These are phyloP conservation scores for Verticillium alfalfae DNA, from an alignment of 2,329 filamentous ascomycete species.

Conservation along the genomic window DNA sequence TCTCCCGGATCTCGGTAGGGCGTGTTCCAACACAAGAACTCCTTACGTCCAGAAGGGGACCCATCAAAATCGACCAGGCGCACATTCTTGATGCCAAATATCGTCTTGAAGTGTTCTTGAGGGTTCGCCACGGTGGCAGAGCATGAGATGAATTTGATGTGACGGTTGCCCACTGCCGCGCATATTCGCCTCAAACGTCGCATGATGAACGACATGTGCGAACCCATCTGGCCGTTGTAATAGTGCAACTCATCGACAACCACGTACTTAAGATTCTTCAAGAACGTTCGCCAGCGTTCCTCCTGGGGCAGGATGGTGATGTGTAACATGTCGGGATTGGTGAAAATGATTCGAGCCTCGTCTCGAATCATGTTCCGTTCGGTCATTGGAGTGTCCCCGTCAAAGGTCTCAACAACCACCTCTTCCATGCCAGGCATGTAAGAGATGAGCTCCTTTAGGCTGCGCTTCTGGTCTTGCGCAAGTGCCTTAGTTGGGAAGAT, in stretches of 20 bases:
- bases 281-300: slow-evolving; percentile 77
- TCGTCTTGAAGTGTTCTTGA: slow-evolving; percentile 80
- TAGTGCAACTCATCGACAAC: slow-evolving; percentile 92
- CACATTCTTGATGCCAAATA: slow-evolving; percentile 85
- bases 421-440: slow-evolving; percentile 76
- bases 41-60: slow-evolving; percentile 85
- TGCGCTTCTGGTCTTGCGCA: slow-evolving; percentile 88
- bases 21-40: slow-evolving; percentile 97
- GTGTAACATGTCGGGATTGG: slow-evolving; percentile 97
- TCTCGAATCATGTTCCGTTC: slow-evolving; percentile 78
- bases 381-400: slow-evolving; percentile 85
- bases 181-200: slow-evolving; percentile 80
- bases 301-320: slow-evolving; percentile 91
- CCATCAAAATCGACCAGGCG: slow-evolving; percentile 85
- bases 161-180: slow-evolving; percentile 79
- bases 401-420: slow-evolving; percentile 83
- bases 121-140: slow-evolving; percentile 96
- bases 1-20: slow-evolving; percentile 87
- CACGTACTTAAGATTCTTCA: slow-evolving; percentile 86
- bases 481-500: slow-evolving; percentile 97
- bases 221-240: slow-evolving; percentile 91
- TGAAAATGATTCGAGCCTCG: slow-evolving; percentile 88
- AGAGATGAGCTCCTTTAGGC: slow-evolving; percentile 74
- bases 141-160: slow-evolving; percentile 88
- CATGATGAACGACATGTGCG: slow-evolving; percentile 94